Conservation (phyloP, 768 basidiomycete genomes). For the Trametes gibbosa region DNA sequence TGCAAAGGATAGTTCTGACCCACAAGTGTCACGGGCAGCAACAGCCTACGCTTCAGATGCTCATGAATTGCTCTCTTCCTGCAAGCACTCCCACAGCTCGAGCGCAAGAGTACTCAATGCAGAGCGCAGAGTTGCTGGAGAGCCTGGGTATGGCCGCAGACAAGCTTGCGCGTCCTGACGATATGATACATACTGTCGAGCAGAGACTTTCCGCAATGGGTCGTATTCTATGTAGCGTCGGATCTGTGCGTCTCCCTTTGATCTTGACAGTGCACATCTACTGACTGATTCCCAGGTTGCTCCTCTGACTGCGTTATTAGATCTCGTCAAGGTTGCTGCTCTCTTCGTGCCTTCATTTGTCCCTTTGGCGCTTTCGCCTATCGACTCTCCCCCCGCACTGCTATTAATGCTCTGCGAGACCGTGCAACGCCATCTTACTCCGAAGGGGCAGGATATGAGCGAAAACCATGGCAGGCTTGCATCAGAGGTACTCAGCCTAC, state of each 20-base stretch:
- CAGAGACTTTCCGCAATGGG: slow-evolving; percentile 23
- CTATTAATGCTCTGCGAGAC: slow-evolving; percentile 40
- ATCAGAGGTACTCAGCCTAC: slow-evolving; percentile 42
- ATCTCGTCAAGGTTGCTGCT: slow-evolving; percentile 47
- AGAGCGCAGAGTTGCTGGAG: slow-evolving; percentile 45
- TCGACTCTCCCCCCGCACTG: slow-evolving; percentile 33
- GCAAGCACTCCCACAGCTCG: slow-evolving; percentile 22
- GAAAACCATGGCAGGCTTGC: slow-evolving; percentile 29
- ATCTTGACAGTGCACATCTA: slow-evolving; percentile 26
- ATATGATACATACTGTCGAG: slow-evolving; percentile 16
- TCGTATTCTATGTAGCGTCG: slow-evolving; percentile 12
- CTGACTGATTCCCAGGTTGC: slow-evolving; percentile 34
- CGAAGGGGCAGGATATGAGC: slow-evolving; percentile 22
- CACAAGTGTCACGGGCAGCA: slow-evolving; percentile 43
- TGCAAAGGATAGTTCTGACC: slow-evolving; percentile 58
- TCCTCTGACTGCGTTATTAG: slow-evolving; percentile 49
- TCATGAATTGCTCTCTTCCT: slow-evolving; percentile 40
- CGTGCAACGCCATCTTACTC: slow-evolving; percentile 40
- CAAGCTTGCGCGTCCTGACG: slow-evolving; percentile 6
- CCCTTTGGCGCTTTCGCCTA: slow-evolving; percentile 9
- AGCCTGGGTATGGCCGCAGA: slow-evolving; percentile 36
- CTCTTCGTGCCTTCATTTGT: slow-evolving; percentile 39
- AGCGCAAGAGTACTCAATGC: slow-evolving; percentile 38
- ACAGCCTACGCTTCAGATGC: slow-evolving; percentile 50
- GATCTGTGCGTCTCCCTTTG: slow-evolving; percentile 31